Evolutionary conservation across 2,329 filamentous ascomycete genomes (phyloP).

Genomic region (Pseudogymnoascus sp.): DNA sequence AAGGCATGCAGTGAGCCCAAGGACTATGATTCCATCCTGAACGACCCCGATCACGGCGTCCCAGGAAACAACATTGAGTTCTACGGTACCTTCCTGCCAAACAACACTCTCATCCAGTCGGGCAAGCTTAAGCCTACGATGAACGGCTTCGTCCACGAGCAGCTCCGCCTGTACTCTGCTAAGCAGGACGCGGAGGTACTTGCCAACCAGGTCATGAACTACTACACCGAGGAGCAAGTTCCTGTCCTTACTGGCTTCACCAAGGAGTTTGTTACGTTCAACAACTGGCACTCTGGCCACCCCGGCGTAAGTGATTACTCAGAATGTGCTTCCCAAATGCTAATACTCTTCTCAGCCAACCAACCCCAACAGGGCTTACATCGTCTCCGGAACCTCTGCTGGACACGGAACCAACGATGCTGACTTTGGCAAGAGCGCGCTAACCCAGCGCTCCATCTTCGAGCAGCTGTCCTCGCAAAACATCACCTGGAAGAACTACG

Average conservation of each 20-base stretch:
- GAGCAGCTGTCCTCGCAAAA: slow-evolving; percentile 30
- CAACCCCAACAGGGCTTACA: slow-evolving; percentile 34
- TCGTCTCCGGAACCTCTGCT: slow-evolving; percentile 27
- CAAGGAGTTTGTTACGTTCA: slow-evolving; percentile 37
- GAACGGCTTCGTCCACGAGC: slow-evolving; percentile 36
- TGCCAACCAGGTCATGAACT: slow-evolving; percentile 35
- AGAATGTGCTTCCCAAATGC: not conserved
- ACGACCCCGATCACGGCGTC: slow-evolving; percentile 37
- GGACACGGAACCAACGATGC: slow-evolving; percentile 29
- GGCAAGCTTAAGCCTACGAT: slow-evolving; percentile 28
- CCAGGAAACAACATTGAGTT: slow-evolving; percentile 39
- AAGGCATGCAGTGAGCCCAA: slow-evolving; percentile 29
- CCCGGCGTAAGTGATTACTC: slow-evolving; percentile 32
- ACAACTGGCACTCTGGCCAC: slow-evolving; percentile 38
- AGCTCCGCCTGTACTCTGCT: slow-evolving; percentile 30
- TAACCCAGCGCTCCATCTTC: slow-evolving; percentile 33
- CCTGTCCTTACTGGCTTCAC: slow-evolving; percentile 34
- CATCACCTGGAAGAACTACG: slow-evolving; percentile 33
- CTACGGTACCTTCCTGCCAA: slow-evolving; percentile 34
- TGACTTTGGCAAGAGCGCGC: slow-evolving; percentile 22
- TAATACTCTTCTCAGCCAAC: slow-evolving; percentile 30
- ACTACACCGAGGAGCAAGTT: slow-evolving; percentile 37
- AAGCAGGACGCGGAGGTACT: slow-evolving; percentile 30
- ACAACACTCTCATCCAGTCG: slow-evolving; percentile 30
- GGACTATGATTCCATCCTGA: slow-evolving; percentile 34